Conservation (phyloP, 1,139 yeast species). For the Lizanozyma gosingica region DNA sequence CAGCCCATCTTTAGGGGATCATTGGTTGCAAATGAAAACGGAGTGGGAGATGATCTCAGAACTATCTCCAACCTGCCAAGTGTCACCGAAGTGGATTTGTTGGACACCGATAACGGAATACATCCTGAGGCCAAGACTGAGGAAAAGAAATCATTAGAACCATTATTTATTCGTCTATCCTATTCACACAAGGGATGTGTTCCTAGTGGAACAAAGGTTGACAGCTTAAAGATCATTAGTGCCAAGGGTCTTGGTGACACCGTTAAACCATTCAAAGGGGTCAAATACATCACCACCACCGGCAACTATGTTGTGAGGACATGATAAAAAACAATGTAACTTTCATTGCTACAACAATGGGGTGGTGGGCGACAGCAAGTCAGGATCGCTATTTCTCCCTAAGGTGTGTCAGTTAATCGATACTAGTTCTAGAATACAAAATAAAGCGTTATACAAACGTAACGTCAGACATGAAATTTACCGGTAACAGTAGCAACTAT, state of each 20-base stretch:
- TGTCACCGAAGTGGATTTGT: neutral
- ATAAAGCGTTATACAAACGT: neutral
- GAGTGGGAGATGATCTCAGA: conserved; percentile 2
- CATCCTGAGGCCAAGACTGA: conserved; percentile 4
- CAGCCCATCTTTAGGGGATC: conserved; percentile 62
- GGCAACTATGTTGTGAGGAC: conserved; percentile 50
- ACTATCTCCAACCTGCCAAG: neutral
- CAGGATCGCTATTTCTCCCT: conserved; percentile 7
- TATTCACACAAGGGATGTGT: conserved; percentile 62
- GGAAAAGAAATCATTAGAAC: conserved; percentile 3
- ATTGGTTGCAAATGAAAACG: conserved; percentile 9
- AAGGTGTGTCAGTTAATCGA: neutral
- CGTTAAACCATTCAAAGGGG: conserved; percentile 85
- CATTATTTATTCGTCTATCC: conserved; percentile 35
- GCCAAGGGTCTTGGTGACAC: conserved; percentile 52
- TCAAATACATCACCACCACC: conserved; percentile 64
- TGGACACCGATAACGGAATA: conserved; percentile 1
- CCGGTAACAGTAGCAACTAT: too few species aligned
- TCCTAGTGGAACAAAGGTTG: conserved; percentile 71
- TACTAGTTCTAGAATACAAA: too few species aligned
- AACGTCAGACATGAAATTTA: too few species aligned
- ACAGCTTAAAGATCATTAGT: conserved; percentile 49
- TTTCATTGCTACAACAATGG: too few species aligned
- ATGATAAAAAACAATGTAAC: conserved; percentile 5
- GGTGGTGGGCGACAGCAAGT: neutral